These are phyloP conservation scores for Calonectria henricotiae DNA, from an alignment of 2,329 filamentous ascomycete species.

Conservation along the genomic window DNA sequence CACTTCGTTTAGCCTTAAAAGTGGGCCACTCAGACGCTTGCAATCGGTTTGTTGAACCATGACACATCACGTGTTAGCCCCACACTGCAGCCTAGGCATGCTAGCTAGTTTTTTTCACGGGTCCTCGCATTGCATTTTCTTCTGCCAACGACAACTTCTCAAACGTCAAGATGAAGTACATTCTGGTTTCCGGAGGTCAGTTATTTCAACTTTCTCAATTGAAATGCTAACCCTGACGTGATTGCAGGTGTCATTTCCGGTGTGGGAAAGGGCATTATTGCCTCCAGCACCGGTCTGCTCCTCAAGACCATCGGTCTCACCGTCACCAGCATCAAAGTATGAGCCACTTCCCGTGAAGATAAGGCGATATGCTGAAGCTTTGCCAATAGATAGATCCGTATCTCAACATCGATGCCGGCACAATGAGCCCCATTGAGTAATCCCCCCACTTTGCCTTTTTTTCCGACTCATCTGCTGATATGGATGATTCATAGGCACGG, in stretches of 20 bases:
- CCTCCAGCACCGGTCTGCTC: conserved; percentile 20
- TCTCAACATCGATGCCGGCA: conserved; percentile 23
- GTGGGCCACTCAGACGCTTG: conserved; percentile 16
- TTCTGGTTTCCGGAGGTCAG: conserved; percentile 24
- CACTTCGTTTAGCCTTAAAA: conserved; percentile 23
- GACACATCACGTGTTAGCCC: conserved; percentile 14
- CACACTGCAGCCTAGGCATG: conserved; percentile 15
- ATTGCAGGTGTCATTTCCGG: conserved; percentile 19
- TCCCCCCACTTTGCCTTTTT: background rate
- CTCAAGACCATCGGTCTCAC: conserved; percentile 23
- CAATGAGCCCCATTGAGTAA: conserved; percentile 25
- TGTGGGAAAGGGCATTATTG: conserved; percentile 19
- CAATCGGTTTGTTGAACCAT: conserved; percentile 9
- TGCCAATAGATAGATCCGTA: conserved; percentile 23
- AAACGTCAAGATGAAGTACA: conserved; percentile 26
- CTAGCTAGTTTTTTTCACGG: conserved; percentile 27
- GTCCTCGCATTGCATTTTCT: conserved; percentile 19
- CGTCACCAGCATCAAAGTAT: conserved; percentile 24
- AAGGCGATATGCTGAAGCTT: conserved; percentile 10
- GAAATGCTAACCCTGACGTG: conserved; percentile 16
- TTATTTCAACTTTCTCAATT: conserved; percentile 20
- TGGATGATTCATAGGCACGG: background rate
- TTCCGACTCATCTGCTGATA: background rate
- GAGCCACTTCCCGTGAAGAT: conserved; percentile 7
- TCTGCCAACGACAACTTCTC: conserved; percentile 17